Evolutionary conservation across 495 filamentous ascomycete genomes (phyloP).

Genomic region (Penicillium macrosclerotiorum): DNA sequence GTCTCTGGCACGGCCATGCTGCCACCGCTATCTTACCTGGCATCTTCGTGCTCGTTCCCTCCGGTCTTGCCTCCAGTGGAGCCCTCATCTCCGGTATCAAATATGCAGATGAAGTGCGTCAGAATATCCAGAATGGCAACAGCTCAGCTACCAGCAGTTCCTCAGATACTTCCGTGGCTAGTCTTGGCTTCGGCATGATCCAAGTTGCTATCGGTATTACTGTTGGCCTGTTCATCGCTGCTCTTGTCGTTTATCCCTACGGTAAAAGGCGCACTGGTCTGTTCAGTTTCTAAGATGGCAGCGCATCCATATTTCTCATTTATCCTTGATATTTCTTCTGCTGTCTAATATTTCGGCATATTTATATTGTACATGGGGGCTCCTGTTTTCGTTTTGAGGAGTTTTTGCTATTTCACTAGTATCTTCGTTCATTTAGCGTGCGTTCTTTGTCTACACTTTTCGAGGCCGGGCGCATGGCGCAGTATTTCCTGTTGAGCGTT

Average conservation of each 20-base stretch:
- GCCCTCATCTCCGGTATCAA: constrained; percentile 74
- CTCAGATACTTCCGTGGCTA: constrained; percentile 59
- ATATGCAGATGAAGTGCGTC: constrained; percentile 69
- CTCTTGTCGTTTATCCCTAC: constrained; percentile 81
- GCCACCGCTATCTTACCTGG: constrained; percentile 88
- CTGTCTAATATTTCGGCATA: no score
- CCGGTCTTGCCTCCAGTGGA: constrained; percentile 79
- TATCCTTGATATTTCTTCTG: no score
- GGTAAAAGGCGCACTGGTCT: constrained; percentile 85
- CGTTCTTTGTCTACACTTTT: no score
- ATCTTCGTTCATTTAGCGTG: not conserved
- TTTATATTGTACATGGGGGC: not conserved
- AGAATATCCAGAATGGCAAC: constrained; percentile 45
- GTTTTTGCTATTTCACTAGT: not conserved
- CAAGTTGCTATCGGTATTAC: constrained; percentile 93
- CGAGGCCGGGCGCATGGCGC: no score
- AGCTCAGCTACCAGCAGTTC: constrained; percentile 37
- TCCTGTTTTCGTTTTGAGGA: not conserved
- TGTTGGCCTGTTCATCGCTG: constrained; percentile 82
- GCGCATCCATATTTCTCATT: no score
- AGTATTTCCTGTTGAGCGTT: not conserved
- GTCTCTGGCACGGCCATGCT: constrained; percentile 77
- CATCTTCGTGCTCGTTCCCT: constrained; percentile 93
- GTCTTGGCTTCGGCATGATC: constrained; percentile 81
- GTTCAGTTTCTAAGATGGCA: constrained; percentile 88